A percentile compares a stretch with the other conserved stretches of the same genome.
phyloP scores from a whole-genome alignment of 78 protist species.

The Dictyostelium firmibasis region DNA sequence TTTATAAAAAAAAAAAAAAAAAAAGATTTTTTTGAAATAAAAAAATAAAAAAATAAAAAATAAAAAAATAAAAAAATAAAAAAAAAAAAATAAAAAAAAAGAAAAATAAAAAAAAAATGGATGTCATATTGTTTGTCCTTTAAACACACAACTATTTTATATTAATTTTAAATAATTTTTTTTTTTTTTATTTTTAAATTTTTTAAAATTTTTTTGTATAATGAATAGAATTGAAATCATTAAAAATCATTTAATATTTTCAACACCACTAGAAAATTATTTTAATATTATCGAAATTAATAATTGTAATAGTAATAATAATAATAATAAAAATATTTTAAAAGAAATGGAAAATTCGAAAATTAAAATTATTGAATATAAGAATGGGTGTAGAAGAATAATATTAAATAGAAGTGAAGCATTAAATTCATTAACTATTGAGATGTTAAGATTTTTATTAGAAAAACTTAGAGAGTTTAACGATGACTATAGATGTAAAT shows the following conservation, averaged over 20 bases:
- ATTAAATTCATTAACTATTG: constrained; percentile 19
- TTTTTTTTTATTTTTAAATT: too few species aligned
- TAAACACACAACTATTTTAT: too few species aligned
- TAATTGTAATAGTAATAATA: background rate
- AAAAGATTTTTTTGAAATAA: too few species aligned
- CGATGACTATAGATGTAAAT: background rate
- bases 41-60: too few species aligned
- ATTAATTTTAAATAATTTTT: too few species aligned
- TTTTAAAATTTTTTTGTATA: too few species aligned
- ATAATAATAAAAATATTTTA: background rate
- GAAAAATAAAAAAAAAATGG: too few species aligned
- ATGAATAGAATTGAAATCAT: background rate
- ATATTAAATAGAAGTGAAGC: constrained; percentile 54
- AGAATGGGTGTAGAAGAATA: constrained; percentile 36
- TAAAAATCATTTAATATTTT: background rate
- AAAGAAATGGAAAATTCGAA: background rate
- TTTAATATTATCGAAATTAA: background rate
- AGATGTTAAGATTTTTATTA: constrained; percentile 35
- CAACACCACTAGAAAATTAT: background rate
- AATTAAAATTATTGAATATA: constrained; percentile 15
- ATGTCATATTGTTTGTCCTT: too few species aligned
- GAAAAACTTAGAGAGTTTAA: background rate
- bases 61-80: too few species aligned
- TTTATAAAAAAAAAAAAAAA: too few species aligned
- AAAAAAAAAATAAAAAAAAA: too few species aligned